Evolutionary conservation across 2,329 filamentous ascomycete genomes (phyloP), one percentile per base, ranked within the genome.

Genomic region (Pseudopyrenochaeta lycopersici): DNA sequence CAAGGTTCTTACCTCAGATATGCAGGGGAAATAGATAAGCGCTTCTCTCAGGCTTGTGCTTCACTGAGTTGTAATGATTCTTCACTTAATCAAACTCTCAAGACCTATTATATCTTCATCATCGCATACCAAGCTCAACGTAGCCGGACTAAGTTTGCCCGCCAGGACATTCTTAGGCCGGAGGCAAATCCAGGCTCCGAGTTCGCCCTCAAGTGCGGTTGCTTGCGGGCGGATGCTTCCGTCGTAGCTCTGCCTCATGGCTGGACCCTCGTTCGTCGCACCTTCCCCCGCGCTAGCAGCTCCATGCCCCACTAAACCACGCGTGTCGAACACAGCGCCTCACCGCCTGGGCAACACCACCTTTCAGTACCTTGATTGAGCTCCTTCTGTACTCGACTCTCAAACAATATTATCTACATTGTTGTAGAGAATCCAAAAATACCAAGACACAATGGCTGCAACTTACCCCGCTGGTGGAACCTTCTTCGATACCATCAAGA

Each of bases 401-500:
- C n/a, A n/a, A n/a, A n/a, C n/a, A n/a, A n/a, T n/a, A n/a, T n/a
- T n/a, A n/a, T n/a, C n/a, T n/a, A n/a, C n/a, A n/a, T n/a, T n/a
- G n/a, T n/a, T n/a, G n/a, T n/a, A n/a, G n/a, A n/a, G n/a, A n/a
- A n/a, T n/a, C n/a, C n/a, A n/a, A n/a, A n/a, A 27, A 38, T 48
- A 33, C 55, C 32, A 52, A n/a, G 32, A 20, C 52, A 64, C 60
- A 56, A 75, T 72, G 67, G 65, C 72, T 36, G 58, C 64, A 49
- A 57, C 67, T 49, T 60, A 64, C 14, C 76, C 70, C 56, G 87
- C 89, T 51, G 89, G 87, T 63, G 85, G 85, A 68, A 97, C 92
- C 69, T 92, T 93, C 82, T 89, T 98, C 79, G 88, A 96, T 75
- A 90, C 88, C 67, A 84, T 96, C 78, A 90, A 90, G 82, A 85